A percentile compares a stretch with the other conserved stretches of the same genome.
These are phyloP conservation scores for Forsythia viridissima DNA, from an alignment of 257 asterid genomes.

Conservation along the genomic window DNA sequence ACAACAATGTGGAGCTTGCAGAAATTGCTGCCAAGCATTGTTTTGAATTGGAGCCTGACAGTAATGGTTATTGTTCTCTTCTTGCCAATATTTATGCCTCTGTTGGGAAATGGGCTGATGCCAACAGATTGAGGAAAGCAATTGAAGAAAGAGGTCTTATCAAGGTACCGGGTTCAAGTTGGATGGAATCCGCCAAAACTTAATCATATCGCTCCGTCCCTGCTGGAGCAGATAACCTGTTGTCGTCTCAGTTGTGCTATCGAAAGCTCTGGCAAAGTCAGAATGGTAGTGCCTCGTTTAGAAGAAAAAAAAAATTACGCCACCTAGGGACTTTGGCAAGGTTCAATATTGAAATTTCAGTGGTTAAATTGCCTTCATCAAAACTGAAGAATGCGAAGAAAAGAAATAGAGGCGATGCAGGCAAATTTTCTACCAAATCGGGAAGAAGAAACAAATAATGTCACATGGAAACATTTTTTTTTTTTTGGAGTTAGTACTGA, in stretches of 20 bases:
- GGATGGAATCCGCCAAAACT: conserved; percentile 40
- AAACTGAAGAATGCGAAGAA: no score
- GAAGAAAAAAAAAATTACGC: no score
- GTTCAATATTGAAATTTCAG: no score
- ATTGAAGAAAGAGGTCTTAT: conserved; percentile 48
- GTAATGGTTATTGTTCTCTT: conserved; percentile 67
- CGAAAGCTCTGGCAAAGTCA: not conserved
- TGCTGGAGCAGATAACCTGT: not conserved
- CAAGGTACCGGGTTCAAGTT: conserved; percentile 75
- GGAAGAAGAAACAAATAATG: no score
- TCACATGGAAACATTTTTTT: no score
- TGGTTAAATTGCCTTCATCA: no score
- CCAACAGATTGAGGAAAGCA: conserved; percentile 54
- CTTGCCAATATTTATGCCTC: conserved; percentile 84
- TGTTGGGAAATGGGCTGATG: conserved; percentile 83
- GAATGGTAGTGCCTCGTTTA: not conserved
- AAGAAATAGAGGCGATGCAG: no score
- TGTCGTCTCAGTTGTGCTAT: not conserved
- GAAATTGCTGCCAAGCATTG: conserved; percentile 71
- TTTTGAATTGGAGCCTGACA: conserved; percentile 68
- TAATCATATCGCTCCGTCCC: not conserved
- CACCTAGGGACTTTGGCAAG: no score
- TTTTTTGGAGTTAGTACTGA: no score
- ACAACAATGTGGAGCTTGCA: conserved; percentile 72
- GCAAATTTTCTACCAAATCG: no score